Evolutionary conservation across 306 rosid species (phyloP), one percentile per base, ranked within the genome.

Genomic region (Prunus armeniaca): DNA sequence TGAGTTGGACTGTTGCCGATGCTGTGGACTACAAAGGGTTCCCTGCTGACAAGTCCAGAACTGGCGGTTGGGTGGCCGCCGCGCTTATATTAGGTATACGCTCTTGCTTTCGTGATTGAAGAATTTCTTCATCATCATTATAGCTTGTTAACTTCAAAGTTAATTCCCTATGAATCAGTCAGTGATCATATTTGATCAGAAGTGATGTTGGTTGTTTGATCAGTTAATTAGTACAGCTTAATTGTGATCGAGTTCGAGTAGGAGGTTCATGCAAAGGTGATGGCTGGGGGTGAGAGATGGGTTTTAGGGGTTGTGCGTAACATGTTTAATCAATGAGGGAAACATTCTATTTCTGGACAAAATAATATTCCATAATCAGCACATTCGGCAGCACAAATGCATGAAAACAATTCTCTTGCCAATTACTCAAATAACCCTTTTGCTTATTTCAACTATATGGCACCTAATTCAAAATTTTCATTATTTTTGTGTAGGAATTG

Each of bases 21-120:
- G 93, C 97, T 67, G 88, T 90, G 78, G 90, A 94, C 83, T 92
- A 87, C 81, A 84, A 84, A 79, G 97, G 96, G 43, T 75, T 81
- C 68, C 93, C 96, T 25, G 96, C 95, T 75, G 91, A 92, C 51
- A 87, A 84, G 77, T 84, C 89, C 67, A 87, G 83, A 90, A 94
- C 98, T 6, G 97, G 98, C 2, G 95, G 98, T 77, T 92, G 98
- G 98, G 81, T 81, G 10, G 80, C 95, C 0, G 98, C 98, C 30
- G 87, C 96, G 41, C 91, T 87, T 45, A 85, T 92, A 78, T 87
- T 86, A 79, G 96, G 98, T 94, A 11, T 0, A 27, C 13, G 43
- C 19, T 27, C 38, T 61, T 27, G 6, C 15, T 62, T 61, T 28
- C 20, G 30, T 14, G n/a, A 6, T 62, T 62, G 43, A 18, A 27